Evolutionary conservation across 2,329 filamentous ascomycete species (phyloP), one percentile per base, ranked within the genome.

Genomic region (Alternaria panax): DNA sequence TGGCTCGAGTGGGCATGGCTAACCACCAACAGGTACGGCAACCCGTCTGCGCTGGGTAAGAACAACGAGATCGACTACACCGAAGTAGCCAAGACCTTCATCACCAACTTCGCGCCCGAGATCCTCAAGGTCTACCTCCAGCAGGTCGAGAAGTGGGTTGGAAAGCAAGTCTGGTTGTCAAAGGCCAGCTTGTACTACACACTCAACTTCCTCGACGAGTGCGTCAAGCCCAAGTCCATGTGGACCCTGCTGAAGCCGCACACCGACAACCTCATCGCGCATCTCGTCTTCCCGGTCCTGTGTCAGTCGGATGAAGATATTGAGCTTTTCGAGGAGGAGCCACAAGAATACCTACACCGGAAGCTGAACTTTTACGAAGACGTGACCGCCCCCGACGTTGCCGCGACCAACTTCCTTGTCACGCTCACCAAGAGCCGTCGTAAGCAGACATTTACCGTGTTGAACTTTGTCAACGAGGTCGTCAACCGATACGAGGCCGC

Each of bases 351-450:
- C 76, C 87, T 99, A 40, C 95, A 99, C 82, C 89, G 95, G 57
- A 98, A 97, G 79, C 85, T 99, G 60, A 99, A 98, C 80, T 97
- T 94, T 75, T 99, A 96, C 77, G 95, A 99, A 79, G 95, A 99
- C 75, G 92, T 96, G 5, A 96, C 94, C 0, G 90, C 95, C 16
- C 95, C 95, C 7, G 95, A 98, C 77, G 92, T 98, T 57, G 92
- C 95, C 3, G 95, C 95, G 4, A 97, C 93, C 16, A 98, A 97
- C 80, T 98, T 99, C 84, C 83, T 99, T 52, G 91, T 97, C 61
- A 94, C 93, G 53, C 85, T 99, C 56, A 97, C 95, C 65, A 98
- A 98, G 84, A 89, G 90, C 71, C 88, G 95, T 69, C 91, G 94
- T 81, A 97, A 97, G 83, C 92, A 98, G 79, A 97, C 93, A 0